Base-by-base conservation (phyloP, 129 eudicot genomes). In the Tanacetum coccineum region DNA sequence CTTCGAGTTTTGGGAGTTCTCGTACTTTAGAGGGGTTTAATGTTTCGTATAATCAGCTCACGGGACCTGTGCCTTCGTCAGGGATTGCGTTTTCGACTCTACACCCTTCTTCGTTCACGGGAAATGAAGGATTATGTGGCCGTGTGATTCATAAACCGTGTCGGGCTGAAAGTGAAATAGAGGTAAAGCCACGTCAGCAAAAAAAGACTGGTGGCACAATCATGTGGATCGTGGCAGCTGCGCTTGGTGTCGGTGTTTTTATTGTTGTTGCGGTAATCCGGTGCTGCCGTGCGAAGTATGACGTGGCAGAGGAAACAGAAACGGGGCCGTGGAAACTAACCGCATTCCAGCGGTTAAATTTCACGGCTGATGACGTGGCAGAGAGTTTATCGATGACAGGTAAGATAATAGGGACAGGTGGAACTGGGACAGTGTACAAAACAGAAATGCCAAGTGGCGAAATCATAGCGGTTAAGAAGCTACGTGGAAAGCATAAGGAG, bases 361-460 rank as follows among this genome's bases (percentile, higher is more conserved):
- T 94, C 80, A 87, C 97, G 2, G 97, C 95, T 0, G 90, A 89
- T 61, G 97, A 94, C 47, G 90, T 94, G 21, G 70, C 88, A 18
- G 97, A 94, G 54, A 81, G 90, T 13, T 70, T 94, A 18, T 53
- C 91, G 7, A 81, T 80, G 87, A 84, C 85, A 2, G 96, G 89
- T 21, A 83, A 83, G 82, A 83, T 94, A 57, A 46, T 94, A 11
- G 99, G 99, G 64, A 87, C 85, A 73, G 99, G 99, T 55, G 78
- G 97, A 40, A 70, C 99, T 0, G 99, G 99, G 40, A 87, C 99
- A 0, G 99, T 94, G 5, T 89, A 94, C 81, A 89, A 87, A 66
- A 88, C 97, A 4, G 95, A 89, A 62, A 84, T 94, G 99, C 95
- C 97, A 58, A 81, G 88, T 73, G 99, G 99, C 67, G 97, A 94